Conservation (phyloP, 805 yeast species). For the Saccharomycopsis sp. region DNA sequence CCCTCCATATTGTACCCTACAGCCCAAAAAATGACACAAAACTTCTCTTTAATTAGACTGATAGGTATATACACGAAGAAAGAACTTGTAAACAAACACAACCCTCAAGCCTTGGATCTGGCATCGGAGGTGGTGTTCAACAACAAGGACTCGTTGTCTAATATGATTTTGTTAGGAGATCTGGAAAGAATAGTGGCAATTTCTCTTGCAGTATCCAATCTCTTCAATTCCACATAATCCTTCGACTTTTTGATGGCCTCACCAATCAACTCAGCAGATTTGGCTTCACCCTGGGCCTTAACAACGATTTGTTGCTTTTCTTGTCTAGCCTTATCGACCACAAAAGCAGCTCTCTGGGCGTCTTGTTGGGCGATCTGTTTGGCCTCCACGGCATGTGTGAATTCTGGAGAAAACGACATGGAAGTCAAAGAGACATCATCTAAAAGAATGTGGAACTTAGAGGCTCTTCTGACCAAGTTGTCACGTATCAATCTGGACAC, state of each 20-base stretch:
- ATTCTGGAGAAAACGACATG: slow-evolving; percentile 97
- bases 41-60: neutral
- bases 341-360: slow-evolving; percentile 96
- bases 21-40: too few relatives aligned
- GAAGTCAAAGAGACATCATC: slow-evolving; percentile 96
- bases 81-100: neutral
- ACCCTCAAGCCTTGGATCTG: slow-evolving; percentile 32
- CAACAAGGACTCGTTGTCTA: slow-evolving; percentile 87
- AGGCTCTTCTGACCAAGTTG: slow-evolving; percentile 83
- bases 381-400: slow-evolving; percentile 95
- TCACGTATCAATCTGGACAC: slow-evolving; percentile 90
- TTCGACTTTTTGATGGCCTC: slow-evolving; percentile 95
- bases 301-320: slow-evolving; percentile 97
- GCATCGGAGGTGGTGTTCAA: slow-evolving; percentile 82
- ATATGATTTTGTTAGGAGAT: slow-evolving; percentile 86
- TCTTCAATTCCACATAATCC: slow-evolving; percentile 94
- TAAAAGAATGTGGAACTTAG: slow-evolving; percentile 74
- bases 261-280: slow-evolving; percentile 96
- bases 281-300: slow-evolving; percentile 97
- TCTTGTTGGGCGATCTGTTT: slow-evolving; percentile 99
- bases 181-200: slow-evolving; percentile 78
- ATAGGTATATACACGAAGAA: neutral
- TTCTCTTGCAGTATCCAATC: slow-evolving; percentile 95
- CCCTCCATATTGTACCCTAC: too few relatives aligned
- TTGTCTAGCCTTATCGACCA: slow-evolving; percentile 95